These are phyloP conservation scores for Lentinula lateritia DNA, from an alignment of 768 basidiomycete genomes.

Conservation along the genomic window DNA sequence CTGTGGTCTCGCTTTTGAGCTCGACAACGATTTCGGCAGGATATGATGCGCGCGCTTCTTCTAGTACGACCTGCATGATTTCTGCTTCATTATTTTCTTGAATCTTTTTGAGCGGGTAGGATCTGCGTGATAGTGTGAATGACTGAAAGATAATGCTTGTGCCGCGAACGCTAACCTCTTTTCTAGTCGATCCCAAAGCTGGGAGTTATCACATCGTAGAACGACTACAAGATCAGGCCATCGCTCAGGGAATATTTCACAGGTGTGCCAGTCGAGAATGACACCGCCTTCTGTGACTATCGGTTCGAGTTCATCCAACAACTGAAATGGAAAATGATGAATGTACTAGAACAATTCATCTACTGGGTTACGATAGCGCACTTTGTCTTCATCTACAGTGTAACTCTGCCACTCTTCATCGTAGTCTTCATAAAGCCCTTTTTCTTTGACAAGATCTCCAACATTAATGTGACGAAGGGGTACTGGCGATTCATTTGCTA, in stretches of 20 bases:
- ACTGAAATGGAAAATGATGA: constrained; percentile 33
- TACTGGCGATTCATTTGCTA: constrained; percentile 64
- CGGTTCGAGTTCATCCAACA: constrained; percentile 85
- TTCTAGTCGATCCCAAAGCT: constrained; percentile 88
- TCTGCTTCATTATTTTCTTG: constrained; percentile 98
- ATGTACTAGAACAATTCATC: neutral
- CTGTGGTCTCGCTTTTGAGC: constrained; percentile 67
- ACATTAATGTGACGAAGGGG: constrained; percentile 83
- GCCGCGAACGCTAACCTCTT: constrained; percentile 52
- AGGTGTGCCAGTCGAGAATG: constrained; percentile 93
- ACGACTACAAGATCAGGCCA: constrained; percentile 97
- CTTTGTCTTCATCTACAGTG: constrained; percentile 95
- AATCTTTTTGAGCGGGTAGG: constrained; percentile 87
- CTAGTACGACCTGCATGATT: constrained; percentile 90
- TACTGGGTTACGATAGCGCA: constrained; percentile 26
- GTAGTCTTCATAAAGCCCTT: constrained; percentile 73
- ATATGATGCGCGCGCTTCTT: constrained; percentile 87
- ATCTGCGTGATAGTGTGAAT: constrained; percentile 26
- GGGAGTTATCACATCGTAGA: constrained; percentile 80
- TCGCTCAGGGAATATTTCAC: constrained; percentile 90
- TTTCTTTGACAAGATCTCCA: constrained; percentile 84
- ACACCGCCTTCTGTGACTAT: constrained; percentile 65
- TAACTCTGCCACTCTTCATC: constrained; percentile 96
- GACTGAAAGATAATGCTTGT: neutral
- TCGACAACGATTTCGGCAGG: constrained; percentile 83